phyloP scores from a whole-genome alignment of 1,139 yeast species.

The Kodamaea fungicola region DNA sequence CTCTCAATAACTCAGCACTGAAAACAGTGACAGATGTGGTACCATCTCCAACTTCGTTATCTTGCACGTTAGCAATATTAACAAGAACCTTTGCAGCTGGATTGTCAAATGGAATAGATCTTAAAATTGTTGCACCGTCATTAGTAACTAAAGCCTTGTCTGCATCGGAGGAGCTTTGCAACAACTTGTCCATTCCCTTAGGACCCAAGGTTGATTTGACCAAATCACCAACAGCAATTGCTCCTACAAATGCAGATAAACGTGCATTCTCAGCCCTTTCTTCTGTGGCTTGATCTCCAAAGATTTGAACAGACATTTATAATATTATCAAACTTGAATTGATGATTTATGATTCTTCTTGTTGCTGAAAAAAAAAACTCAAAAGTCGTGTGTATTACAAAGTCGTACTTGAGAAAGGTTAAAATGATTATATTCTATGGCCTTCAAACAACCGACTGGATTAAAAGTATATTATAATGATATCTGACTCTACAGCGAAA shows the following conservation, averaged over 20 bases:
- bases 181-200: conserved; percentile 95
- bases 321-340: neutral
- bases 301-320: conserved; percentile 76
- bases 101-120: conserved; percentile 91
- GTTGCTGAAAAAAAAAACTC: conserved; percentile 1
- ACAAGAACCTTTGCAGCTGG: conserved; percentile 98
- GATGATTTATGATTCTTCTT: neutral
- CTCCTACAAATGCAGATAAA: conserved; percentile 95
- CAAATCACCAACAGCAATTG: conserved; percentile 96
- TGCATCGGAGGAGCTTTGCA: conserved; percentile 82
- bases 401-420: too few relatives aligned
- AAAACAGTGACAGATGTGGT: conserved; percentile 97
- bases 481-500: too few relatives aligned
- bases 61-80: conserved; percentile 94
- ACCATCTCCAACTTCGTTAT: conserved; percentile 98
- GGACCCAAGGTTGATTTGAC: conserved; percentile 97
- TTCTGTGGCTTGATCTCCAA: conserved; percentile 96
- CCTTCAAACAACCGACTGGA: neutral
- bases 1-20: conserved; percentile 82
- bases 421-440: too few relatives aligned
- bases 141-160: conserved; percentile 78
- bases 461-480: too few relatives aligned
- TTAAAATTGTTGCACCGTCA: conserved; percentile 96
- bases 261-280: conserved; percentile 98
- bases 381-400: neutral